Base-by-base conservation (phyloP, 148 eudicot genomes). In the Rhododendron williamsianum region DNA sequence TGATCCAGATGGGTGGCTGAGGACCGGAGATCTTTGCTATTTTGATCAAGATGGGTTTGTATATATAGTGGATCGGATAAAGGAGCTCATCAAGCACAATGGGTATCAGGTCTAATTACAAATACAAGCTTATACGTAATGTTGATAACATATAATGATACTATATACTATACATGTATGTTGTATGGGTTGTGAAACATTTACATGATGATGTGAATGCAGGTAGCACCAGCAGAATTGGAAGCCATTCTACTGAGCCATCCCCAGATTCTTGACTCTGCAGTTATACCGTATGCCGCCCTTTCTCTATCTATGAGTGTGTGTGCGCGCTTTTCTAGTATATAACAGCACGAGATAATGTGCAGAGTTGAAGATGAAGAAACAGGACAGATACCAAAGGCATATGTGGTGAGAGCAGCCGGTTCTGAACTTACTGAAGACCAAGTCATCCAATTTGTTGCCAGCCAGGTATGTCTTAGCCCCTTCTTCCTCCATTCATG, bases 201-300 rank as follows among this genome's bases (percentile, higher is more conserved):
- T 51, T 23, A 6, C 25, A 21, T 38, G 2, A 19, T 48, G 36
- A 60, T 30, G 33, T 60, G 65, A 65, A 76, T 80, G 49, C 81
- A 84, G 92, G 93, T 90, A 30, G 91, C 93, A 84, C 92, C 93
- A 82, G 93, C 93, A 82, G 92, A 92, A 86, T 52, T 92, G 77
- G 92, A 90, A 84, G 88, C 92, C 81, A 83, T 92, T 76, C 91
- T 92, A 38, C 72, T 88, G 54, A 86, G 89, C 15, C 92, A 91
- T 85, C 88, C 89, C 6, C 72, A 85, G 3, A 92, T 92, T 85
- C 90, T 90, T 16, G 92, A 92, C 81, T 87, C 92, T 21, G 91
- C 92, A 87, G 92, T 92, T 33, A 83, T 90, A 83, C 93, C 93
- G 90, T 91, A 65, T 9, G 90, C 30, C 78, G 43, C 23, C 69